A percentile compares a stretch with the other conserved stretches of the same genome.
phyloP scores from a whole-genome alignment of 2,329 filamentous ascomycete genomes.

The Fusarium stilboides region DNA sequence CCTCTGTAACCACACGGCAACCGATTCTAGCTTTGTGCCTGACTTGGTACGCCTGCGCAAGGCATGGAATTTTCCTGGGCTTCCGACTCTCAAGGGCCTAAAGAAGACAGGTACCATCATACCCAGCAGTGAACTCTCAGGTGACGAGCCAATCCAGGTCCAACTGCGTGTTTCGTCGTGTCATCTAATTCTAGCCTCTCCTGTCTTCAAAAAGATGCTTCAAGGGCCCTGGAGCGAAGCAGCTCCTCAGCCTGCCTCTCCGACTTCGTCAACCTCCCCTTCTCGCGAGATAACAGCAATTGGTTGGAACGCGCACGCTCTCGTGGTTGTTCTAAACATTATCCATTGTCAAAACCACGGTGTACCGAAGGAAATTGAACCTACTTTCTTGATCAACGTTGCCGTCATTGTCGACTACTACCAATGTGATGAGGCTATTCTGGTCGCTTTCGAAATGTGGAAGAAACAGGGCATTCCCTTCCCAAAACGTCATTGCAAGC shows the following conservation, averaged over 20 bases:
- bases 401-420: conserved; percentile 18
- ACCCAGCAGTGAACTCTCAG: too few species aligned
- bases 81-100: too few species aligned
- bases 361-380: background rate
- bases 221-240: background rate
- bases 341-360: conserved; percentile 11
- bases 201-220: background rate
- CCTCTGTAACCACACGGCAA: too few species aligned
- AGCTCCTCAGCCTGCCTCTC: too few species aligned
- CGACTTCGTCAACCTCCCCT: background rate
- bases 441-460: background rate
- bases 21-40: too few species aligned
- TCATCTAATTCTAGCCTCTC: background rate
- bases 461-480: too few species aligned
- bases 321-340: conserved; percentile 1
- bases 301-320: conserved; percentile 3
- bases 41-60: too few species aligned
- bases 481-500: too few species aligned
- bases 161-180: background rate
- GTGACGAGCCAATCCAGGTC: background rate
- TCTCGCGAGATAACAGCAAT: background rate
- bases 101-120: too few species aligned
- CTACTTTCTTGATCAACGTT: background rate
- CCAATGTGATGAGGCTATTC: conserved; percentile 3
- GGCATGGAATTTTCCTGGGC: too few species aligned